phyloP scores from a whole-genome alignment of 2,329 filamentous ascomycete species.

The Phaeosphaeriaceae sp. region DNA sequence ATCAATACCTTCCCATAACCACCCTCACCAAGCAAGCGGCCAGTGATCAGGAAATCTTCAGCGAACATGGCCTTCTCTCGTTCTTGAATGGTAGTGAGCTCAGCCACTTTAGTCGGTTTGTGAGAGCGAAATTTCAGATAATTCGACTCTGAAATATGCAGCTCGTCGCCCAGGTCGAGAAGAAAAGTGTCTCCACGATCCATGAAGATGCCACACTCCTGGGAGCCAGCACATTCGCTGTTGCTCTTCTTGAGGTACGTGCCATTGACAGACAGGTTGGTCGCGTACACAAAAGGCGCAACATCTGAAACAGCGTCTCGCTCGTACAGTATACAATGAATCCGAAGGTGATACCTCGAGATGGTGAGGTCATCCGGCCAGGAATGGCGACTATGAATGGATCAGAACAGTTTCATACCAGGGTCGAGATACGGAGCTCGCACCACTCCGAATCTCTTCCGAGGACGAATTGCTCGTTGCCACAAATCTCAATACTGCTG shows the following conservation, averaged over 20 bases:
- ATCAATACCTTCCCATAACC: conserved; percentile 63
- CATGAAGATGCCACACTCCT: conserved; percentile 39
- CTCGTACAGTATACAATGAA: conserved; percentile 58
- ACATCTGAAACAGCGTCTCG: conserved; percentile 44
- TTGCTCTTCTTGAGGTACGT: conserved; percentile 46
- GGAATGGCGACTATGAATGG: conserved; percentile 30
- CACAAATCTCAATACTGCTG: conserved; percentile 38
- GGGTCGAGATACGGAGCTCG: conserved; percentile 15
- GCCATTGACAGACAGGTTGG: conserved; percentile 56
- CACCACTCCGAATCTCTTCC: conserved; percentile 45
- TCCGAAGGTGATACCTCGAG: conserved; percentile 55
- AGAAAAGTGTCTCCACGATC: conserved; percentile 48
- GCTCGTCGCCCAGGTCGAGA: conserved; percentile 53
- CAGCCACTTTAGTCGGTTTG: conserved; percentile 7
- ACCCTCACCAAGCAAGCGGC: conserved; percentile 63
- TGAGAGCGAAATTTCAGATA: conserved; percentile 36
- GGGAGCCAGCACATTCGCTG: conserved; percentile 25
- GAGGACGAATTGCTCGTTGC: conserved; percentile 46
- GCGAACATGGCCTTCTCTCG: conserved; percentile 55
- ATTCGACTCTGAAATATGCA: conserved; percentile 43
- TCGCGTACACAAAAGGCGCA: conserved; percentile 57
- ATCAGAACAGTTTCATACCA: conserved; percentile 23
- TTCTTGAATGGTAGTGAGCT: conserved; percentile 33
- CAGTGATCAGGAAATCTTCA: conserved; percentile 58
- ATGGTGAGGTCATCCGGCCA: conserved; percentile 47